A percentile compares a stretch with the other conserved stretches of the same genome.
phyloP scores from a whole-genome alignment of 2,329 filamentous ascomycete genomes.

The Conoideocrella luteorostrata region DNA sequence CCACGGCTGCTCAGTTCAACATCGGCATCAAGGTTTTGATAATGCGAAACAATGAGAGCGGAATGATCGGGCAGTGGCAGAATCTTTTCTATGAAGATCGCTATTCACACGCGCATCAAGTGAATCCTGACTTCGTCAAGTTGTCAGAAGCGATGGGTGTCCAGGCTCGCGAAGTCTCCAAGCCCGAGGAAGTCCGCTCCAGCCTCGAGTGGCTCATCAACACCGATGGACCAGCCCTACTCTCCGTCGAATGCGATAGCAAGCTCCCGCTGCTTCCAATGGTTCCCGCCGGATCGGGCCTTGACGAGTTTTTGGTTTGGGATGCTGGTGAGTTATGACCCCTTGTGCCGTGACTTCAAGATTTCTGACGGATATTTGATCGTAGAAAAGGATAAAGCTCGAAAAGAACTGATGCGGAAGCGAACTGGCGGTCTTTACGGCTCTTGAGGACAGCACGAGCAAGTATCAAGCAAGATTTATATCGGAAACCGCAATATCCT shows the following conservation, averaged over 20 bases:
- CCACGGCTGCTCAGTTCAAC: conserved; percentile 88
- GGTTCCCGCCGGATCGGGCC: conserved; percentile 79
- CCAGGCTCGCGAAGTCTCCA: conserved; percentile 62
- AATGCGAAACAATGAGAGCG: conserved; percentile 94
- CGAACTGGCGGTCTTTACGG: conserved; percentile 48
- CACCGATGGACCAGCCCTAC: conserved; percentile 77
- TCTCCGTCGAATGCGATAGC: conserved; percentile 87
- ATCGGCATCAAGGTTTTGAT: conserved; percentile 93
- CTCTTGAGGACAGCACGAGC: too few species aligned
- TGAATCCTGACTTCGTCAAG: conserved; percentile 91
- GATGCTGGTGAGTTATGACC: conserved; percentile 24
- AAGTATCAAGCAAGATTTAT: too few species aligned
- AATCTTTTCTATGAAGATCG: conserved; percentile 94
- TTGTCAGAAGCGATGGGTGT: conserved; percentile 87
- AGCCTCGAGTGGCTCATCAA: conserved; percentile 84
- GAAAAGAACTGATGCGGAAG: conserved; percentile 60
- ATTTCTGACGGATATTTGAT: conserved; percentile 17
- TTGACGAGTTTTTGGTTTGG: conserved; percentile 76
- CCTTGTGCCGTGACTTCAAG: conserved; percentile 42
- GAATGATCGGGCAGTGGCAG: conserved; percentile 99
- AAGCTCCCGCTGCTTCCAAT: conserved; percentile 92
- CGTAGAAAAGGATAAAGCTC: conserved; percentile 59
- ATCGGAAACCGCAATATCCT: too few species aligned
- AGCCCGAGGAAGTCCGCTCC: conserved; percentile 70
- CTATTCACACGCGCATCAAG: conserved; percentile 85